Evolutionary conservation across 2,329 filamentous ascomycete genomes (phyloP), one percentile per base, ranked within the genome.

Genomic region (Colletotrichum cereale): DNA sequence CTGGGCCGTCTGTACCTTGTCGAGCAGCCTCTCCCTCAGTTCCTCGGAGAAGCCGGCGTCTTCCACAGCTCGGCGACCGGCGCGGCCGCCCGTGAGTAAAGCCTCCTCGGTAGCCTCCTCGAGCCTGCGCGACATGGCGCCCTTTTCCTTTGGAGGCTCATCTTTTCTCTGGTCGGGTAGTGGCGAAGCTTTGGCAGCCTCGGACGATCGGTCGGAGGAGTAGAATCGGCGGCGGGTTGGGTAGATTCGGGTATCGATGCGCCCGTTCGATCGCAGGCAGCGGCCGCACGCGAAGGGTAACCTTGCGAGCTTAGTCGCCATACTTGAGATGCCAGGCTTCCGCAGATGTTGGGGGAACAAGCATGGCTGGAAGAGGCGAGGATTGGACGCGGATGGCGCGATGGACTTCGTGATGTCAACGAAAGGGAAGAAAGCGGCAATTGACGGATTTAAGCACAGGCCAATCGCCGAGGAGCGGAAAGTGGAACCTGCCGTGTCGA

Each of bases 21-120:
- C 82, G 11, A 91, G 80, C 0, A 92, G 82, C 66, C 83, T 85
- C 66, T 85, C 82, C 74, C 91, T 91, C 36, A 92, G 82, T 75
- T 91, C 89, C 8, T 89, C 86, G 42, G 88, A 89, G 80, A 92
- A 91, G 7, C 89, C 89, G 10, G 89, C 88, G 70, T 91, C 88
- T 75, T 90, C 85, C 29, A 91, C 80, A 6, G 89, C 88, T 34
- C 85, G 87, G 52, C 84, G 84, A n/a, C 89, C 89, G 16, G 89
- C 86, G 67, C 83, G 82, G n/a, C 89, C 89, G 40, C 88, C 89
- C 2, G 85, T 87, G 36, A 89, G 76, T 0, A 92, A 81, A 2
- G 86, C 88, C 64, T 91, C 89, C 75, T 92, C 90, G 2, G 90
- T 91, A 1, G 90, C 89, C 76, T 91, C 84, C 71, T 88, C 82